A percentile compares a stretch with the other conserved stretches of the same genome.
Conservation (phyloP, 176 grass and related monocot genomes). For the Triticum dicoccoides region DNA sequence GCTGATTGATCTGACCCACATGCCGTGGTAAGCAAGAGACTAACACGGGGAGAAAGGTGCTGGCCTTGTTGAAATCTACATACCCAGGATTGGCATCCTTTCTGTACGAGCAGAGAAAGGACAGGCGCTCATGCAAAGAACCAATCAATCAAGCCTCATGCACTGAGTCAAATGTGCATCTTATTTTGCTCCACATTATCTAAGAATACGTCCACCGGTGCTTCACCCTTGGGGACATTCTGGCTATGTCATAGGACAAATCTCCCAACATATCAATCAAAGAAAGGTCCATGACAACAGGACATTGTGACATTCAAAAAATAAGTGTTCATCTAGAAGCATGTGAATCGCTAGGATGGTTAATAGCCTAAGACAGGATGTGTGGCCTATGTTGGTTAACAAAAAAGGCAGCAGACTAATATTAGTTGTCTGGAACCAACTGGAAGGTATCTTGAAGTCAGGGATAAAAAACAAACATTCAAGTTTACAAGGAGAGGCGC, state of each 20-base stretch:
- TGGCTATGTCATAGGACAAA: background rate
- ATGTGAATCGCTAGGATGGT: background rate
- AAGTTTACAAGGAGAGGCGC: background rate
- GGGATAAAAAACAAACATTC: constrained; percentile 9
- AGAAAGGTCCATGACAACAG: constrained; percentile 10
- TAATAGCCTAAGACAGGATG: background rate
- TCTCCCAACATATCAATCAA: constrained; percentile 10
- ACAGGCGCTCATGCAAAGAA: background rate
- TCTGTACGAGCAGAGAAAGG: background rate
- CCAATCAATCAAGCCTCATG: background rate
- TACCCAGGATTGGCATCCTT: background rate
- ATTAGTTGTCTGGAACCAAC: background rate
- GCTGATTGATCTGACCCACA: background rate
- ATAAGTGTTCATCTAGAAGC: constrained; percentile 6
- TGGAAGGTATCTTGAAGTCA: background rate
- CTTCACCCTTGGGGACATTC: background rate
- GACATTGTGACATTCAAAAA: constrained; percentile 11
- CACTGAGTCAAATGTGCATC: background rate
- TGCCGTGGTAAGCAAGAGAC: background rate
- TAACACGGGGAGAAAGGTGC: background rate
- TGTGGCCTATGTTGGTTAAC: background rate
- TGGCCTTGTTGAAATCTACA: background rate
- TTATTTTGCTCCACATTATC: background rate
- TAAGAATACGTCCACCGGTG: background rate
- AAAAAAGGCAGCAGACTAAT: background rate